A percentile compares a stretch with the other conserved stretches of the same genome.
Evolutionary conservation across 2,329 filamentous ascomycete genomes (phyloP).

Genomic region (Arthroderma sp.): DNA sequence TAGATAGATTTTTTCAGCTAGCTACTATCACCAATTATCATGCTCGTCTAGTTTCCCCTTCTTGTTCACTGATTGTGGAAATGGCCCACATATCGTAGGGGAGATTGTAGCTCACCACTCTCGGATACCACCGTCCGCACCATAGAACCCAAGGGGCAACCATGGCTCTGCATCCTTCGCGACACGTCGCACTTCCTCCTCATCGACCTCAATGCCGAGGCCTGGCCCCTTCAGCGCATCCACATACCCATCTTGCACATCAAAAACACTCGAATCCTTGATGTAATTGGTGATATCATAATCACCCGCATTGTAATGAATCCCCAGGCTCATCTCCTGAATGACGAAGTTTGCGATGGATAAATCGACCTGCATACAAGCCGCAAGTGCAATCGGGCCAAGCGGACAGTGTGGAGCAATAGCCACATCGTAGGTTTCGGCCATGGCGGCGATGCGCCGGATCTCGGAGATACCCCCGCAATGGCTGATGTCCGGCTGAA

Average conservation of each 20-base stretch:
- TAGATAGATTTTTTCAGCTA: no score
- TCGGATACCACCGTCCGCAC: constrained; percentile 51
- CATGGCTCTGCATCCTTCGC: constrained; percentile 49
- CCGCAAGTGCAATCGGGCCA: constrained; percentile 59
- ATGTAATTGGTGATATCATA: constrained; percentile 55
- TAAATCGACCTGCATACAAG: constrained; percentile 54
- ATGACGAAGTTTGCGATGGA: constrained; percentile 54
- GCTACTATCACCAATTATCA: no score
- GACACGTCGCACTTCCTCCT: constrained; percentile 50
- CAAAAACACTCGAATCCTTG: constrained; percentile 51
- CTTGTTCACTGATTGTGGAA: no score
- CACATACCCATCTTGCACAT: constrained; percentile 54
- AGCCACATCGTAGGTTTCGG: constrained; percentile 59
- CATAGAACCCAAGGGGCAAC: constrained; percentile 53
- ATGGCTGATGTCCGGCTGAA: constrained; percentile 62
- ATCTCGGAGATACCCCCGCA: constrained; percentile 61
- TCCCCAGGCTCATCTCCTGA: constrained; percentile 66
- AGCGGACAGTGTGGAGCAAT: constrained; percentile 62
- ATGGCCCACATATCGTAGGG: no score
- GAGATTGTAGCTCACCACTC: constrained; percentile 44
- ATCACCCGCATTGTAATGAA: constrained; percentile 60
- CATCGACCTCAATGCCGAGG: constrained; percentile 58
- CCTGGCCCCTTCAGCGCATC: constrained; percentile 47
- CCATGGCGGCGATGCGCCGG: constrained; percentile 55
- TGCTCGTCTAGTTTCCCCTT: no score